These are phyloP conservation scores for Pholiota molesta DNA, from an alignment of 768 basidiomycete genomes.

Conservation along the genomic window DNA sequence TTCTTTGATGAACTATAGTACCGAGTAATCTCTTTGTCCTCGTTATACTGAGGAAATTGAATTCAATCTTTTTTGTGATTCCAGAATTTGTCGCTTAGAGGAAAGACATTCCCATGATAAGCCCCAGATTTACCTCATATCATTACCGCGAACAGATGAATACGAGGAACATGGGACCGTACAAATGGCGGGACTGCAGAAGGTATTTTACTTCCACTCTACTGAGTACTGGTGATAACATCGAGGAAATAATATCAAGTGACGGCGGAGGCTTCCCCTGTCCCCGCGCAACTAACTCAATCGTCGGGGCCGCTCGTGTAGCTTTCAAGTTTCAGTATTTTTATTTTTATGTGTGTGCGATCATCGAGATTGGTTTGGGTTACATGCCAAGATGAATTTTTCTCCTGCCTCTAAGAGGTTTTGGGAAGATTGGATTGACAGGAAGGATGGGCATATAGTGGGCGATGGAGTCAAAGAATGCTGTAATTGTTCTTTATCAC, in stretches of 20 bases:
- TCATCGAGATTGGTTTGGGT: too few relatives aligned
- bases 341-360: too few relatives aligned
- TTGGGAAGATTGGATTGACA: too few relatives aligned
- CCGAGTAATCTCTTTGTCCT: slow-evolving; percentile 5
- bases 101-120: neutral
- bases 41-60: neutral
- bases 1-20: slow-evolving; percentile 71
- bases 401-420: too few relatives aligned
- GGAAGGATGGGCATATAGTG: too few relatives aligned
- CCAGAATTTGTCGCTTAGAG: neutral
- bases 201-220: neutral
- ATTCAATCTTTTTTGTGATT: neutral
- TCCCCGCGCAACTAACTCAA: too few relatives aligned
- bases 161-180: neutral
- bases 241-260: too few relatives aligned
- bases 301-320: too few relatives aligned
- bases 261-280: too few relatives aligned
- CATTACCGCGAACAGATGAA: neutral
- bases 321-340: too few relatives aligned
- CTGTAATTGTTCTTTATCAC: neutral
- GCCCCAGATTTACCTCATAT: neutral
- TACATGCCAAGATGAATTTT: too few relatives aligned
- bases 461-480: neutral
- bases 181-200: neutral
- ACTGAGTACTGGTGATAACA: neutral